These are phyloP conservation scores for Pulveroboletus sp. DNA, from an alignment of 1,284 basidiomycete species.

Conservation along the genomic window DNA sequence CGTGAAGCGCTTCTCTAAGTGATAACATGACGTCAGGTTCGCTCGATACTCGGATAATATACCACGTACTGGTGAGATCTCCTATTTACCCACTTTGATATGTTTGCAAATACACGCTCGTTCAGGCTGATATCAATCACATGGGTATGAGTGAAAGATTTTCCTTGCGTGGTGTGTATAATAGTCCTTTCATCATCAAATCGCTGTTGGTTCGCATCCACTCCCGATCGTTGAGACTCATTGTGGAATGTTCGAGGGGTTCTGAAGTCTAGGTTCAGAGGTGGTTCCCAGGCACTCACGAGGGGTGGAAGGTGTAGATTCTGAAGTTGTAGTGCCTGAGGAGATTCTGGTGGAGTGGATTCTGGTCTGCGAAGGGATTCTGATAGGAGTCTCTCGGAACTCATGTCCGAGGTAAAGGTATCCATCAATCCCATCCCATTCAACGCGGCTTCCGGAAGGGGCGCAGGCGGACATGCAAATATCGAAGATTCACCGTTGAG, in stretches of 20 bases:
- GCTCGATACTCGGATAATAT: background rate
- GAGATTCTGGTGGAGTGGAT: background rate
- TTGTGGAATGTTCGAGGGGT: background rate
- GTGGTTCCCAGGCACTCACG: conserved; percentile 17
- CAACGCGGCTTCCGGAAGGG: background rate
- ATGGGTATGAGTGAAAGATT: conserved; percentile 24
- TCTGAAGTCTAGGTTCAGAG: conserved; percentile 24
- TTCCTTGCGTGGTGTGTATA: conserved; percentile 23
- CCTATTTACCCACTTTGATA: conserved; percentile 30
- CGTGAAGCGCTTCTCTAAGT: conserved; percentile 22
- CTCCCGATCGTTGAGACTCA: background rate
- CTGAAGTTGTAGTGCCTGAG: background rate
- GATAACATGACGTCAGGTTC: background rate
- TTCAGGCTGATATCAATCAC: conserved; percentile 25
- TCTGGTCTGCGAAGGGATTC: background rate
- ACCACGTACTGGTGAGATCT: conserved; percentile 27
- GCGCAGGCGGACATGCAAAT: background rate
- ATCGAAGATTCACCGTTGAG: background rate
- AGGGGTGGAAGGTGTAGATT: conserved; percentile 17
- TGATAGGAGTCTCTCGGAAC: background rate
- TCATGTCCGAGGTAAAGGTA: background rate
- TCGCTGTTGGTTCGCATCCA: conserved; percentile 6
- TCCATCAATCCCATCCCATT: conserved; percentile 7
- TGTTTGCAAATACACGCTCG: conserved; percentile 20
- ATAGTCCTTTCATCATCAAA: conserved; percentile 24